Percentiles rank a stretch among this genome's conserved stretches.
Evolutionary conservation across 1,284 basidiomycete species (phyloP).

Genomic region (Trichosporon coremiiforme): DNA sequence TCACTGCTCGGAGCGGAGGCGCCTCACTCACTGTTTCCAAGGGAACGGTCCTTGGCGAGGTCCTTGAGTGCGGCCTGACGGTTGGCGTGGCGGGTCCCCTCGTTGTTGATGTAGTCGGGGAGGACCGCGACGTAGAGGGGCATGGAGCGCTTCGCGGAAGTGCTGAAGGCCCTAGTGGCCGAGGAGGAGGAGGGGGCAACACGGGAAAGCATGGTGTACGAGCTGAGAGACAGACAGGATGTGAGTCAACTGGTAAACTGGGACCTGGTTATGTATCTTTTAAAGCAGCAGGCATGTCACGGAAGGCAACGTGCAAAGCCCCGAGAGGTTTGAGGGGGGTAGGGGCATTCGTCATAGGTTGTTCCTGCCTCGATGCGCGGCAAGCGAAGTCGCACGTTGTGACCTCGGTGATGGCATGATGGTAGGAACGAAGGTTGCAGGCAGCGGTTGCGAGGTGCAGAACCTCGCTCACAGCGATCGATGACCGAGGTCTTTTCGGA

Average conservation of each 20-base stretch:
- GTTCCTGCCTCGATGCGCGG: background rate
- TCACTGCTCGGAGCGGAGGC: too few relatives aligned
- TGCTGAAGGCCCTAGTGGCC: slow-evolving; percentile 12
- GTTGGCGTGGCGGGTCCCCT: slow-evolving; percentile 12
- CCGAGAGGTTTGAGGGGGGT: background rate
- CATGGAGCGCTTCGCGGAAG: background rate
- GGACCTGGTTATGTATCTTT: slow-evolving; percentile 3
- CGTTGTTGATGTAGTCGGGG: slow-evolving; percentile 18
- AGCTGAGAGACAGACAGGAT: background rate
- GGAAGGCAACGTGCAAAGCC: background rate
- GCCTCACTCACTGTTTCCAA: background rate
- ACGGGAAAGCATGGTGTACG: slow-evolving; percentile 1
- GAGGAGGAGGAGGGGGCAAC: slow-evolving; percentile 7
- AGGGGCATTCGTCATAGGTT: slow-evolving; percentile 7
- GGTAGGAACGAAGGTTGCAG: background rate
- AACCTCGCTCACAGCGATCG: background rate
- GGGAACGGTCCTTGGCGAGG: background rate
- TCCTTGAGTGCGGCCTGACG: slow-evolving; percentile 11
- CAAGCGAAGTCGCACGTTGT: background rate
- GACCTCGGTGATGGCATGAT: slow-evolving; percentile 6
- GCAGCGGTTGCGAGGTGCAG: background rate
- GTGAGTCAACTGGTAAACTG: background rate
- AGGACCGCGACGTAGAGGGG: slow-evolving; percentile 9
- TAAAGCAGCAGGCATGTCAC: background rate
- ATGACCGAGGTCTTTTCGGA: slow-evolving; percentile 1